Conservation (phyloP, 106 monocot genomes). For the Allium fistulosum region DNA sequence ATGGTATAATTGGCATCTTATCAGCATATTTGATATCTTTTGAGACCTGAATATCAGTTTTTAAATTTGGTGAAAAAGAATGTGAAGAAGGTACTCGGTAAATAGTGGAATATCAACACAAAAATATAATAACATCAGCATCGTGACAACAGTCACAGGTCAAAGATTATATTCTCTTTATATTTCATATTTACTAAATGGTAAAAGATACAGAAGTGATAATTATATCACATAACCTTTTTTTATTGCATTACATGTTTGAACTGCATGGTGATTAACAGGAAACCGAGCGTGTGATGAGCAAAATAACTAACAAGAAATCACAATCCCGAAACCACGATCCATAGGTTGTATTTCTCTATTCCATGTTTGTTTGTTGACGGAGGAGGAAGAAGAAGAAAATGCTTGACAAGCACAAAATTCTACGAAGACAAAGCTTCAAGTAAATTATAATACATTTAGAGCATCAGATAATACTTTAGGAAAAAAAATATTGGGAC, state of each 20-base stretch:
- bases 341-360: not conserved
- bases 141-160: not conserved
- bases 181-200: too few relatives aligned
- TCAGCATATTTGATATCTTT: slow-evolving; percentile 98
- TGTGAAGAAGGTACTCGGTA: not conserved
- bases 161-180: too few relatives aligned
- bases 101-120: too few relatives aligned
- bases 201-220: too few relatives aligned
- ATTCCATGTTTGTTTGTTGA: not conserved
- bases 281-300: not conserved
- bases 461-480: too few relatives aligned
- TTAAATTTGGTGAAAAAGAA: not conserved
- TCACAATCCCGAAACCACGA: not conserved
- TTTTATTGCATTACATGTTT: not conserved
- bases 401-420: too few relatives aligned
- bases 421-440: too few relatives aligned
- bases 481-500: too few relatives aligned
- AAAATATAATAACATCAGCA: not conserved
- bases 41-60: slow-evolving; percentile 47
- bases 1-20: slow-evolving; percentile 83
- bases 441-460: too few relatives aligned
- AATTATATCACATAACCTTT: too few relatives aligned
- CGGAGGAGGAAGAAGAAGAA: too few relatives aligned
- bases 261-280: not conserved
- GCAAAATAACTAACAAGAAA: not conserved